These are phyloP conservation scores for Sporisorium iseilematis-ciliati DNA, from an alignment of 1,284 basidiomycete species.

Conservation along the genomic window DNA sequence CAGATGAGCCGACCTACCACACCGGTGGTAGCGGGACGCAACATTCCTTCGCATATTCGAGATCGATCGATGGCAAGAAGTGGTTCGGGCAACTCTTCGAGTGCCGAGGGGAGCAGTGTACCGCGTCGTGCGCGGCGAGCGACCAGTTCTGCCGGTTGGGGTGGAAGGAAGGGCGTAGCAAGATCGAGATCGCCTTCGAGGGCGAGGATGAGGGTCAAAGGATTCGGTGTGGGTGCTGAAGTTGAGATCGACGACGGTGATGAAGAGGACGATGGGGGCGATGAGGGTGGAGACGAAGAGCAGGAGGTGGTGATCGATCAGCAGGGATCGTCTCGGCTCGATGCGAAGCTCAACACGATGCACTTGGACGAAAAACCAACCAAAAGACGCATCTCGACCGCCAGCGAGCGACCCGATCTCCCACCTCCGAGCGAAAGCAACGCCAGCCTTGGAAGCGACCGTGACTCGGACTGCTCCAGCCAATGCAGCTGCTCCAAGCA, in stretches of 20 bases:
- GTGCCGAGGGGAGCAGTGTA: conserved; percentile 37
- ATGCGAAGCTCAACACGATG: conserved; percentile 8
- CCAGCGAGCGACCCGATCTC: conserved; percentile 44
- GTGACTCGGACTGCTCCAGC: conserved; percentile 3
- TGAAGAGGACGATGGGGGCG: conserved; percentile 70
- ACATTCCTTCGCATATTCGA: conserved; percentile 24
- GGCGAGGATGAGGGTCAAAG: conserved; percentile 40
- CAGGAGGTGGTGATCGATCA: conserved; percentile 52
- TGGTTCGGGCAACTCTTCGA: conserved; percentile 22
- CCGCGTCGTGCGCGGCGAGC: conserved; percentile 29
- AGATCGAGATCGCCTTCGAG: conserved; percentile 35
- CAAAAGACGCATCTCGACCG: conserved; percentile 34
- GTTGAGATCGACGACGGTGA: conserved; percentile 57
- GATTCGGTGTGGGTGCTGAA: conserved; percentile 55
- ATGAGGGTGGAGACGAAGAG: conserved; percentile 58
- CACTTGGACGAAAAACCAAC: conserved; percentile 17
- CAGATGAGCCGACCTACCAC: conserved; percentile 35
- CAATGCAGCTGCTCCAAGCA: conserved; percentile 6
- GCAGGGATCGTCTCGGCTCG: background rate
- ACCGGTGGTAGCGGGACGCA: conserved; percentile 15
- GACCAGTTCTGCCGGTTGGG: conserved; percentile 17
- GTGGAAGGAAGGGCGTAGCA: conserved; percentile 7
- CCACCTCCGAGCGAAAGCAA: conserved; percentile 37
- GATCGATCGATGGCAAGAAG: conserved; percentile 20
- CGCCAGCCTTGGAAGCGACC: background rate